phyloP scores from a whole-genome alignment of 2,329 filamentous ascomycete species.

The Cordyceps cateniannulata region DNA sequence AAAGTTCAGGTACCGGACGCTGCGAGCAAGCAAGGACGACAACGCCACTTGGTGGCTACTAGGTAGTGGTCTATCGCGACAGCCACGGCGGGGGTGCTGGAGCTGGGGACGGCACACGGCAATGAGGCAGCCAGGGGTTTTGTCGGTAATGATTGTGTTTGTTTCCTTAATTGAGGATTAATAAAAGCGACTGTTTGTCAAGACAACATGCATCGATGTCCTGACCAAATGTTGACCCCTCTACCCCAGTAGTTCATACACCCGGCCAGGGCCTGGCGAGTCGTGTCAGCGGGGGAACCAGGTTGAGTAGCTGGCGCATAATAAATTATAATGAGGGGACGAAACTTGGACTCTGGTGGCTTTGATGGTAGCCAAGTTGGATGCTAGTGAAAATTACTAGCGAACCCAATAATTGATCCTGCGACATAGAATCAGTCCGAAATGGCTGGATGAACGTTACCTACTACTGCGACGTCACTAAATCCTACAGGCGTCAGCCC shows the following conservation, averaged over 20 bases:
- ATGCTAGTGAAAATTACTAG: not conserved
- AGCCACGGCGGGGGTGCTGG: slow-evolving; percentile 6
- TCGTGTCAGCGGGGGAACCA: not conserved
- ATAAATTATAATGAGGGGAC: not conserved
- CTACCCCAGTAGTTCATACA: not conserved
- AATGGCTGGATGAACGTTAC: not conserved
- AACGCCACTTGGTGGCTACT: slow-evolving; percentile 4
- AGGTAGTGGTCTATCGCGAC: not conserved
- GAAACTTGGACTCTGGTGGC: not conserved
- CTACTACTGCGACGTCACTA: not conserved
- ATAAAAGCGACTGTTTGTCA: not conserved
- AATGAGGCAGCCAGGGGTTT: not conserved
- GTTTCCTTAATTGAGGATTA: not conserved
- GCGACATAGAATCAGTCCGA: no score
- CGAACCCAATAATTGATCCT: no score
- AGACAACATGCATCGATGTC: not conserved
- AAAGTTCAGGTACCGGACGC: not conserved
- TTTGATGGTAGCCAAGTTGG: not conserved
- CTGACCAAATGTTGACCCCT: not conserved
- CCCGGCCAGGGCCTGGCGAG: no score
- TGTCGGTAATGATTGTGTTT: not conserved
- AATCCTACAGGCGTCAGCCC: not conserved
- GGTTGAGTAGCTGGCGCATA: not conserved
- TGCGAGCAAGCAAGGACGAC: not conserved
- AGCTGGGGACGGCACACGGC: not conserved